Base-by-base conservation (phyloP, 192 early-diverging fungal genomes). In the Hyaloraphidium curvatum region DNA sequence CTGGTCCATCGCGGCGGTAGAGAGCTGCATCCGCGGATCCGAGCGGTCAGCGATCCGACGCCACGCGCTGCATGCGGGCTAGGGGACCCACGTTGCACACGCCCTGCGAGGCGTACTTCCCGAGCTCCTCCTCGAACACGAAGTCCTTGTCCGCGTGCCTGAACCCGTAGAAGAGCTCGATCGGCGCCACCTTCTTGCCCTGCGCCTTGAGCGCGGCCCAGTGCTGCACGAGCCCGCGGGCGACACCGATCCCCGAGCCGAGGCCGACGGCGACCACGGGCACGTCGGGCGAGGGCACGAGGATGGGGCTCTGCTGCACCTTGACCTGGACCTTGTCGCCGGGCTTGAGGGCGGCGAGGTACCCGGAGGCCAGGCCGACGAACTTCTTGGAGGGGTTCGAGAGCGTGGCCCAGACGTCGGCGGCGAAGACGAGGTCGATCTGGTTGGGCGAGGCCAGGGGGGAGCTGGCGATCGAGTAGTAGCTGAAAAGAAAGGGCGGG, bases 121-220 rank as follows among this genome's bases (percentile, higher is more conserved):
- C 17, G 14, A 48, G 43, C 23, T 48, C 43, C 9, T 48, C 19
- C 23, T 5, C 43, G 7, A 48, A 25, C 14, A 48, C 43, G 17
- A 11, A 11, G 23, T 48, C 43, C 43, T 48, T 48, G 14, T 48
- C 43, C 7, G 5, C 43, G 23, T 48, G 43, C 19, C 43, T 5
- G 43, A 48, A 48, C 43, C 43, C 43, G 25, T 48, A 48, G 23
- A 48, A 48, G 17, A 48, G 25, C 25, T 48, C 43, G 7, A 48
- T 19, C 5, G 43, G 43, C 19, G 23, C 19, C 17, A 48, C 19
- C 14, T 11, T 11, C 4, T 5, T 19, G 7, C 43, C 43, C 43
- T 48, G 5, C 43, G 14, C 25, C 43, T 48, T 48, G 43, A 48
- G 43, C 23, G 43, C 43, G 7, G 43, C 11, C 17, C 9, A 48